phyloP scores from a whole-genome alignment of 306 rosid genomes.

The Citrullus mucosospermus region DNA sequence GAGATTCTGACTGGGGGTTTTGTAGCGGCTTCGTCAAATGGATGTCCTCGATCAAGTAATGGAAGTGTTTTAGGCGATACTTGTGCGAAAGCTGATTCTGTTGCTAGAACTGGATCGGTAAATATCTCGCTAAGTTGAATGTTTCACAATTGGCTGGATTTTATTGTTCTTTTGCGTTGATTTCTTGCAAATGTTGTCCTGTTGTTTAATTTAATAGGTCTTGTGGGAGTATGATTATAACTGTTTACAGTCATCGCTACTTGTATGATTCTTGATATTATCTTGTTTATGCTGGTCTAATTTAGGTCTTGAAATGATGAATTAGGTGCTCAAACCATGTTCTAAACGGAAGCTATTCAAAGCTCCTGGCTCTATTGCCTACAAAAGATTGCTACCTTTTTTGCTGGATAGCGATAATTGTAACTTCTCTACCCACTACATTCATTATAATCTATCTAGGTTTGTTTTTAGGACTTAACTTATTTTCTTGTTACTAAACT shows the following conservation, averaged over 20 bases:
- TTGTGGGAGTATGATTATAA: not conserved
- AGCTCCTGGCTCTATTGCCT: conserved; percentile 61
- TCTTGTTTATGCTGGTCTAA: not conserved
- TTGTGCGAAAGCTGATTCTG: conserved; percentile 1
- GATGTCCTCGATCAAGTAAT: conserved; percentile 2
- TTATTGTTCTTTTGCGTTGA: not conserved
- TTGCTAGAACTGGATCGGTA: conserved; percentile 26
- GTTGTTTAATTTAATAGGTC: not conserved
- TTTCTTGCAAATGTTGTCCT: not conserved
- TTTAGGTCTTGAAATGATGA: conserved; percentile 11
- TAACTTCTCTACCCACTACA: not conserved
- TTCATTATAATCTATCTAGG: not conserved
- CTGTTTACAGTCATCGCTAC: not conserved
- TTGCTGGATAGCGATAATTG: conserved; percentile 26
- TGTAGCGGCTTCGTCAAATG: not conserved
- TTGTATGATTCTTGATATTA: not conserved
- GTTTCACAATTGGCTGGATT: not conserved
- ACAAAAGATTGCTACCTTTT: conserved; percentile 58
- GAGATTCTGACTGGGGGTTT: conserved; percentile 1
- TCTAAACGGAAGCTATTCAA: conserved; percentile 46
- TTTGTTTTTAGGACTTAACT: not conserved
- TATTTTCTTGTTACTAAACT: not conserved
- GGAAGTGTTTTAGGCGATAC: conserved; percentile 3
- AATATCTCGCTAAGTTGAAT: conserved; percentile 2
- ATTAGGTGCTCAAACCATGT: conserved; percentile 45